Percentiles rank a stretch among this genome's conserved stretches.
Evolutionary conservation across 139 green algal species (phyloP).

Genomic region (Picochlorum sp.): DNA sequence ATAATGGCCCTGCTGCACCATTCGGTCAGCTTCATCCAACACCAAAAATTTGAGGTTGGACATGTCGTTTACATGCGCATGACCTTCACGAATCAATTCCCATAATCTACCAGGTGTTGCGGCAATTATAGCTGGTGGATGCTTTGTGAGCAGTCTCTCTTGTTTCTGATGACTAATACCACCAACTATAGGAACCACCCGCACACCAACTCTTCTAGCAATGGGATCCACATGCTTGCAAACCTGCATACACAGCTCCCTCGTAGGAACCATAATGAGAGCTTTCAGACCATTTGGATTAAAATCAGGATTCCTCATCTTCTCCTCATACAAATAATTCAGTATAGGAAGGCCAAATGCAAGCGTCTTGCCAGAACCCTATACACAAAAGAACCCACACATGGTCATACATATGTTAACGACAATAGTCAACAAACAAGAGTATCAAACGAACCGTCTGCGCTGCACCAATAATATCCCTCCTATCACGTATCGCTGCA

Average conservation of each 20-base stretch:
- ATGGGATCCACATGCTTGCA: slow-evolving; percentile 36
- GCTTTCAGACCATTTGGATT: not conserved
- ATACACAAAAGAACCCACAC: slow-evolving; percentile 19
- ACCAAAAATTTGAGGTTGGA: slow-evolving; percentile 56
- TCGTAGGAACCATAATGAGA: slow-evolving; percentile 58
- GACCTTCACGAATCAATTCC: slow-evolving; percentile 44
- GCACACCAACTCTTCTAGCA: slow-evolving; percentile 17
- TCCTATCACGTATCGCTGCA: slow-evolving; percentile 49
- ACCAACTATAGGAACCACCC: slow-evolving; percentile 47
- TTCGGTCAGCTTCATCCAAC: slow-evolving; percentile 73
- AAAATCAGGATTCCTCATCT: not conserved
- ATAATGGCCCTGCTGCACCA: slow-evolving; percentile 45
- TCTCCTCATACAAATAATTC: slow-evolving; percentile 39
- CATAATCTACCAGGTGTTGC: slow-evolving; percentile 66
- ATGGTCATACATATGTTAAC: slow-evolving; percentile 44
- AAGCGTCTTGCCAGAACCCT: slow-evolving; percentile 95
- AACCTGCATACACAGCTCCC: slow-evolving; percentile 72
- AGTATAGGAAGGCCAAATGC: slow-evolving; percentile 94
- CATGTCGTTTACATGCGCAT: slow-evolving; percentile 10
- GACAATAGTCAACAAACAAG: not conserved
- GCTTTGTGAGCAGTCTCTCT: slow-evolving; percentile 43
- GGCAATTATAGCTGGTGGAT: slow-evolving; percentile 53
- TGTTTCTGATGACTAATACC: slow-evolving; percentile 52
- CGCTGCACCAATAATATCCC: slow-evolving; percentile 89
- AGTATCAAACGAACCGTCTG: slow-evolving; percentile 58